These are phyloP conservation scores for Brachypodium distachyon DNA, from an alignment of 202 grass and related monocot genomes.

Conservation along the genomic window DNA sequence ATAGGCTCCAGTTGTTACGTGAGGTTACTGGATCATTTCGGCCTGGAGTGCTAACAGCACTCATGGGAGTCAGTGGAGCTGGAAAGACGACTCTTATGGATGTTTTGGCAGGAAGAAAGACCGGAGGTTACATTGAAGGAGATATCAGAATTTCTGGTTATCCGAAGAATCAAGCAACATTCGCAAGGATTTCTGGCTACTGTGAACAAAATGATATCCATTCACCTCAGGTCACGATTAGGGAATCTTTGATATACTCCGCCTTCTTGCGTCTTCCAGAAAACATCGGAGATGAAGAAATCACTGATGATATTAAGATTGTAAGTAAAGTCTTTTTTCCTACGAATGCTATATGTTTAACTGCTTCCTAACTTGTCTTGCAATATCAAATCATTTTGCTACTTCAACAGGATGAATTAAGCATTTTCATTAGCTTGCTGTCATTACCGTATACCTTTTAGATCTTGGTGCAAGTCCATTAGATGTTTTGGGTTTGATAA, in stretches of 20 bases:
- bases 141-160: slow-evolving; percentile 87
- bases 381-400: background rate
- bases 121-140: slow-evolving; percentile 97
- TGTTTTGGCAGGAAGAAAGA: slow-evolving; percentile 94
- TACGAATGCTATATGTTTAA: background rate
- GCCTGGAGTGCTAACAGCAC: slow-evolving; percentile 86
- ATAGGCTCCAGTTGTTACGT: slow-evolving; percentile 80
- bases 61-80: slow-evolving; percentile 99
- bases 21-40: slow-evolving; percentile 81
- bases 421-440: background rate
- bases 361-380: background rate
- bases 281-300: slow-evolving; percentile 70
- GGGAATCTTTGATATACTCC: slow-evolving; percentile 94
- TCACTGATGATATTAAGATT: slow-evolving; percentile 69
- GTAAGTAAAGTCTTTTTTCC: slow-evolving; percentile 30
- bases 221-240: slow-evolving; percentile 95
- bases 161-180: slow-evolving; percentile 91
- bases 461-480: background rate
- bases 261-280: slow-evolving; percentile 79
- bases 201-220: slow-evolving; percentile 99
- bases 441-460: background rate
- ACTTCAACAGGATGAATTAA: background rate
- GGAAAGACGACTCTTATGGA: slow-evolving; percentile 99
- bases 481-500: slow-evolving; percentile 1
- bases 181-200: slow-evolving; percentile 97